Conservation (phyloP, 768 basidiomycete genomes). For the Suillus americanus region DNA sequence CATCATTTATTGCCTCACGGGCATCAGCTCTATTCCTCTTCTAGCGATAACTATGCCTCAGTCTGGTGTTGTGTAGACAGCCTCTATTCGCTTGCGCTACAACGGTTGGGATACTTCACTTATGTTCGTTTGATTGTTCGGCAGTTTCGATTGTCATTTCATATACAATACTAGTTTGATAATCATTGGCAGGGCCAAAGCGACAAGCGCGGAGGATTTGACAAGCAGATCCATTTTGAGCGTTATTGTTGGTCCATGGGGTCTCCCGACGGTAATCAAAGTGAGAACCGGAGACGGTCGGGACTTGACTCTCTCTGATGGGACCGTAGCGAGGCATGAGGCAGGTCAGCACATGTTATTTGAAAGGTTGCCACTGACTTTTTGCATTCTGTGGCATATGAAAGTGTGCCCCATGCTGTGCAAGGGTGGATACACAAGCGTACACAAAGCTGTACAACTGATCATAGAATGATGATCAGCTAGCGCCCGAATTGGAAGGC, state of each 20-base stretch:
- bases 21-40: constrained; percentile 11
- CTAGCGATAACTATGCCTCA: background rate
- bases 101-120: background rate
- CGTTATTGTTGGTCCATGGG: constrained; percentile 21
- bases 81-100: constrained; percentile 6
- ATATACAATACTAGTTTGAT: constrained; percentile 21
- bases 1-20: constrained; percentile 5
- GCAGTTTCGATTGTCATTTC: background rate
- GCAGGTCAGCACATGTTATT: background rate
- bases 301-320: background rate
- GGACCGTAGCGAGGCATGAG: constrained; percentile 10
- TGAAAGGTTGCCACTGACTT: background rate
- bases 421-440: background rate
- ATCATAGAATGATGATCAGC: constrained; percentile 19
- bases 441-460: constrained; percentile 1
- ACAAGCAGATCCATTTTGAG: constrained; percentile 22
- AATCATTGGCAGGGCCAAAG: constrained; percentile 14
- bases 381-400: too few species aligned
- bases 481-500: constrained; percentile 16
- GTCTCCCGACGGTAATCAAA: constrained; percentile 10
- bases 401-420: too few species aligned
- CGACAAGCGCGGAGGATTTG: constrained; percentile 34
- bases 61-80: too few species aligned
- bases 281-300: constrained; percentile 6
- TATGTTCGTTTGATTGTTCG: background rate